A percentile compares a stretch with the other conserved stretches of the same genome.
Conservation (phyloP, 768 basidiomycete genomes). For the Stropharia rugosoannulata region DNA sequence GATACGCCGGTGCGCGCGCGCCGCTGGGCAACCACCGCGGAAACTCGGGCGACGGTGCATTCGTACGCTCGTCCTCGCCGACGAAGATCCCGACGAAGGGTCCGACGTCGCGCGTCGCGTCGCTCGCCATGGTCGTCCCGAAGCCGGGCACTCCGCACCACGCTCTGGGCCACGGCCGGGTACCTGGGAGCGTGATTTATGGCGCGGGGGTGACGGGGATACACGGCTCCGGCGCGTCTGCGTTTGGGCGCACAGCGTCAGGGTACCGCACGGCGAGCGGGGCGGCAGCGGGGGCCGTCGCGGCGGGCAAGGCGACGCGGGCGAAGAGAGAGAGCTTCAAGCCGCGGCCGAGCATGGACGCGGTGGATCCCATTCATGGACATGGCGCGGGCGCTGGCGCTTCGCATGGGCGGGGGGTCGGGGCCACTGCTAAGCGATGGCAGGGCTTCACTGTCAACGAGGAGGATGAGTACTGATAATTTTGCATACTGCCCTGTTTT, state of each 20-base stretch:
- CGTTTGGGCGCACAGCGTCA: conserved; percentile 17
- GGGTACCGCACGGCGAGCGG: conserved; percentile 24
- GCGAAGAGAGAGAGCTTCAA: conserved; percentile 79
- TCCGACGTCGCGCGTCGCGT: conserved; percentile 35
- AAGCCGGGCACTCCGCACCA: conserved; percentile 52
- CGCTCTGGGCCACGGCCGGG: conserved; percentile 54
- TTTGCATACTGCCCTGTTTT: not conserved
- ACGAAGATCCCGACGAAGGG: conserved; percentile 46
- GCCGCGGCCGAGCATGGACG: conserved; percentile 74
- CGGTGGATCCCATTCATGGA: conserved; percentile 22
- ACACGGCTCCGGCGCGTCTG: conserved; percentile 1
- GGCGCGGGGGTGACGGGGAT: conserved; percentile 22
- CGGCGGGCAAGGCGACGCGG: conserved; percentile 43
- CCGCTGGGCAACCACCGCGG: conserved; percentile 43
- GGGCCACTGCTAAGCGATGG: conserved; percentile 24
- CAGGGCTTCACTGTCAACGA: conserved; percentile 43
- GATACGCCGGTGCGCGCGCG: conserved; percentile 25
- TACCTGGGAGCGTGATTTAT: conserved; percentile 34
- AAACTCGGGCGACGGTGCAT: conserved; percentile 24
- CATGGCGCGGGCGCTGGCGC: not conserved
- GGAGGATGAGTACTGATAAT: conserved; percentile 42
- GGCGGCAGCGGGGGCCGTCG: conserved; percentile 20
- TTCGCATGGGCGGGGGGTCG: conserved; percentile 23
- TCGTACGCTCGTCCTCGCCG: conserved; percentile 40
- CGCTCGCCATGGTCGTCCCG: conserved; percentile 47